A percentile compares a stretch with the other conserved stretches of the same genome.
Conservation (phyloP, 768 basidiomycete species). For the Kwoniella sp. region DNA sequence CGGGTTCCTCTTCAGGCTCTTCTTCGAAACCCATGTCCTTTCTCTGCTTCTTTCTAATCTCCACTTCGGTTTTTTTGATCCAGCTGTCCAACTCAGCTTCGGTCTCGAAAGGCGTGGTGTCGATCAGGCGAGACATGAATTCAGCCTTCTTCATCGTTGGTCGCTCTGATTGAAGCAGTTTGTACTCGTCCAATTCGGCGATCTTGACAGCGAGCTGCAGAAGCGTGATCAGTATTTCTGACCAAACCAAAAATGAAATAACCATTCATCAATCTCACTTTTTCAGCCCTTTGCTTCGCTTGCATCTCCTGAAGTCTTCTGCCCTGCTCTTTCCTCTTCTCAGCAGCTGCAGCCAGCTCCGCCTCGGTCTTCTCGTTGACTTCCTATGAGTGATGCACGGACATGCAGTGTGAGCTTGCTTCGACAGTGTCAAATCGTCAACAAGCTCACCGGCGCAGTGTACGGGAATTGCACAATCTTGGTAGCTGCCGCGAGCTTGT, state of each 20-base stretch:
- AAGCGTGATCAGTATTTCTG: neutral
- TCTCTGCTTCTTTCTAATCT: slow-evolving; percentile 74
- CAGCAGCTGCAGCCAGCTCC: slow-evolving; percentile 74
- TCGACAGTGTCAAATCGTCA: neutral
- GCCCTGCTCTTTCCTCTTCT: slow-evolving; percentile 83
- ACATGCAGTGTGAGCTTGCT: slow-evolving; percentile 4
- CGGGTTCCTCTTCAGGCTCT: slow-evolving; percentile 67
- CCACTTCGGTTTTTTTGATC: slow-evolving; percentile 81
- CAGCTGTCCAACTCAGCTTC: slow-evolving; percentile 61
- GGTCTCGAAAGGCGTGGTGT: slow-evolving; percentile 63
- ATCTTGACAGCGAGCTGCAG: slow-evolving; percentile 38
- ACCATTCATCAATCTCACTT: slow-evolving; percentile 60
- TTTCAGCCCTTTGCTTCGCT: slow-evolving; percentile 79
- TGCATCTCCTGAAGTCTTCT: slow-evolving; percentile 87
- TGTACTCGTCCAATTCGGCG: slow-evolving; percentile 64
- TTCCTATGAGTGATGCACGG: slow-evolving; percentile 44
- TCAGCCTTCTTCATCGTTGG: slow-evolving; percentile 64
- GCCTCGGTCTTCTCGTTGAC: slow-evolving; percentile 88
- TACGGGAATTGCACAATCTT: slow-evolving; percentile 89
- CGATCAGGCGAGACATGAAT: slow-evolving; percentile 61
- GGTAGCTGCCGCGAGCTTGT: slow-evolving; percentile 66
- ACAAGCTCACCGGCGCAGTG: slow-evolving; percentile 56
- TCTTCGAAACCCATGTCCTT: slow-evolving; percentile 78
- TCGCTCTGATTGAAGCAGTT: slow-evolving; percentile 30
- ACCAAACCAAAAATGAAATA: neutral